These are phyloP conservation scores for Chrysopogon serrulatus DNA, from an alignment of 176 grass and related monocot species.

Conservation along the genomic window DNA sequence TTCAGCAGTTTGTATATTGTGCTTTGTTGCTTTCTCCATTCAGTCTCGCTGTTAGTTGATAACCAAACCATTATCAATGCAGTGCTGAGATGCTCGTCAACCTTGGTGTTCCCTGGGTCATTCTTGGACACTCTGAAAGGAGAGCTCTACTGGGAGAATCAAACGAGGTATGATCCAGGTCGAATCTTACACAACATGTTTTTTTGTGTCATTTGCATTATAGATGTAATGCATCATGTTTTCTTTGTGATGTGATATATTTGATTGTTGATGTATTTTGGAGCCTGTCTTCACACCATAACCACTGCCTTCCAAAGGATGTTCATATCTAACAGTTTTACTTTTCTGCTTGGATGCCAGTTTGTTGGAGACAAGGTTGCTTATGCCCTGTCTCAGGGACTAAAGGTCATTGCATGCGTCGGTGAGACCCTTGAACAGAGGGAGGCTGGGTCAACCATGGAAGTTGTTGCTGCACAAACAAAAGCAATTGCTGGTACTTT, in stretches of 20 bases:
- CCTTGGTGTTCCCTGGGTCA: constrained; percentile 87
- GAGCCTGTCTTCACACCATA: background rate
- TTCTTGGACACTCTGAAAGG: constrained; percentile 95
- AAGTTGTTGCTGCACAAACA: constrained; percentile 88
- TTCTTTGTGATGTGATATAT: background rate
- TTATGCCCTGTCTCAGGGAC: constrained; percentile 80
- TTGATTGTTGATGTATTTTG: background rate
- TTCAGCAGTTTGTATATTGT: background rate
- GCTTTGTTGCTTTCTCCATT: background rate
- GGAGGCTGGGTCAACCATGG: constrained; percentile 81
- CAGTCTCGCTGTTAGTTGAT: background rate
- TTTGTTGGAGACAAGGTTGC: constrained; percentile 97
- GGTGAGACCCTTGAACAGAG: constrained; percentile 96
- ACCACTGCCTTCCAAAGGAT: background rate
- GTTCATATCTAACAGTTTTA: background rate
- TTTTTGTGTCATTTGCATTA: background rate
- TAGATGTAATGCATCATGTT: background rate
- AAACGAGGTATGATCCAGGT: constrained; percentile 57
- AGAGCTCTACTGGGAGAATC: constrained; percentile 84
- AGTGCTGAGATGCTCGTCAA: constrained; percentile 95
- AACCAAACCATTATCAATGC: constrained; percentile 21
- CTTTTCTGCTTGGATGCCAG: constrained; percentile 28
- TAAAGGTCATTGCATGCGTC: constrained; percentile 98
- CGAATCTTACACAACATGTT: background rate
- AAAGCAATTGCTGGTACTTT: constrained; percentile 87